Evolutionary conservation across 768 basidiomycete genomes (phyloP).

Genomic region (Termitomyces sp.): DNA sequence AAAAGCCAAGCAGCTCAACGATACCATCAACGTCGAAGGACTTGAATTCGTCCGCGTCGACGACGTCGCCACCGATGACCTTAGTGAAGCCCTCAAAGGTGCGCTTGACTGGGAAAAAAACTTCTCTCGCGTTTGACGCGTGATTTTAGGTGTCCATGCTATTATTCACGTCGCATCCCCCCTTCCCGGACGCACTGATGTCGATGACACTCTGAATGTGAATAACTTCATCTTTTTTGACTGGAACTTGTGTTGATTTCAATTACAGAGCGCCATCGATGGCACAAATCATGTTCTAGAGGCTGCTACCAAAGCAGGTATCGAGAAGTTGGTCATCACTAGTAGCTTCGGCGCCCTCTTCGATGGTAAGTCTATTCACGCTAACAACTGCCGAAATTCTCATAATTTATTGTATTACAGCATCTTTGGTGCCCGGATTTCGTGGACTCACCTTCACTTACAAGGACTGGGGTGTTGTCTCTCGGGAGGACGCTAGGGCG

Average conservation of each 20-base stretch:
- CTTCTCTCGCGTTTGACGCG: not conserved
- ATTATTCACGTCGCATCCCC: conserved; percentile 32
- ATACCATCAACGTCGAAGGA: conserved; percentile 18
- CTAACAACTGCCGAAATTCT: not conserved
- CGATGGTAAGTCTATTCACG: conserved; percentile 18
- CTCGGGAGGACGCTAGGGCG: conserved; percentile 24
- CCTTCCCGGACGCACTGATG: conserved; percentile 14
- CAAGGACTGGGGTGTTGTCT: conserved; percentile 28
- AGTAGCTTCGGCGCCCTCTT: conserved; percentile 25
- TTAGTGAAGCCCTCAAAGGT: conserved; percentile 17
- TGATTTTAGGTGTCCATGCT: conserved; percentile 28
- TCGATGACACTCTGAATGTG: conserved; percentile 18
- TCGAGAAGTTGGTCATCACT: conserved; percentile 27
- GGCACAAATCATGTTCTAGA: conserved; percentile 24
- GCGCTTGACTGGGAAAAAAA: not conserved
- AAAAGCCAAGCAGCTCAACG: conserved; percentile 19
- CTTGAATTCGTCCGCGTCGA: conserved; percentile 23
- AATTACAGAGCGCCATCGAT: conserved; percentile 18
- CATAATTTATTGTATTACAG: conserved; percentile 5
- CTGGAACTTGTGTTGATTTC: not conserved
- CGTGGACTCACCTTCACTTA: conserved; percentile 18
- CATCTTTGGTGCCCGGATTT: conserved; percentile 16
- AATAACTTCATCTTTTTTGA: not conserved
- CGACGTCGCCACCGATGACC: conserved; percentile 12
- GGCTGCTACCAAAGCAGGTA: conserved; percentile 20